phyloP scores from a whole-genome alignment of 2,329 filamentous ascomycete genomes.

The Trichophyton simii region DNA sequence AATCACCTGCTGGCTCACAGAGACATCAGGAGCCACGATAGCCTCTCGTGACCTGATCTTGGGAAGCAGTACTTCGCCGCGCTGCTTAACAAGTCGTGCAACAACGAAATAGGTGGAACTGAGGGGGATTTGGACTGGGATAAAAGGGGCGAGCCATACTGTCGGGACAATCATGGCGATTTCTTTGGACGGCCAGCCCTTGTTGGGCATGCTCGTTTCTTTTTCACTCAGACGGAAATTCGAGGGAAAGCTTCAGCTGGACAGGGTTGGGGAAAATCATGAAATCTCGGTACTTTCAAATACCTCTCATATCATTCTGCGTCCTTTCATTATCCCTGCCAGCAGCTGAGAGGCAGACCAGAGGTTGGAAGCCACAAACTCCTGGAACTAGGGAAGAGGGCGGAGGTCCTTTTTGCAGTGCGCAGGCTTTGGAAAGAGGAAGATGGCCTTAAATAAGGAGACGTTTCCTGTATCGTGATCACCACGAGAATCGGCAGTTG shows the following conservation, averaged over 20 bases:
- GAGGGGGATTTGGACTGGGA: background rate
- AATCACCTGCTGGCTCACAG: background rate
- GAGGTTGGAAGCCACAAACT: background rate
- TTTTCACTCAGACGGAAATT: background rate
- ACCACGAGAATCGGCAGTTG: background rate
- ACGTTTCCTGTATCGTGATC: background rate
- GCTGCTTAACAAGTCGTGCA: background rate
- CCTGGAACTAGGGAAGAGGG: background rate
- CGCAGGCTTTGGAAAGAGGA: no score
- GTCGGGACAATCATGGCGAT: background rate
- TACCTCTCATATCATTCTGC: background rate
- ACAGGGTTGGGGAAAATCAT: background rate
- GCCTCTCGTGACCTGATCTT: background rate
- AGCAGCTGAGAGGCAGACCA: background rate
- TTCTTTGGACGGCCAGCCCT: background rate
- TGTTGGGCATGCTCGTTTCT: background rate
- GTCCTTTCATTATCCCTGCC: background rate
- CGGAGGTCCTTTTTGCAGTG: no score
- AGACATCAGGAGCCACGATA: background rate
- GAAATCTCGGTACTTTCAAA: background rate
- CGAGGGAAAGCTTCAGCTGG: background rate
- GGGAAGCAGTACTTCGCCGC: background rate
- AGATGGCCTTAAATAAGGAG: no score
- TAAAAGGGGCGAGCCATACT: slow-evolving; percentile 1
- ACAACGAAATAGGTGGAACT: background rate